Base-by-base conservation (phyloP, 345 rosid genomes). In the Citrus mangshanensis region DNA sequence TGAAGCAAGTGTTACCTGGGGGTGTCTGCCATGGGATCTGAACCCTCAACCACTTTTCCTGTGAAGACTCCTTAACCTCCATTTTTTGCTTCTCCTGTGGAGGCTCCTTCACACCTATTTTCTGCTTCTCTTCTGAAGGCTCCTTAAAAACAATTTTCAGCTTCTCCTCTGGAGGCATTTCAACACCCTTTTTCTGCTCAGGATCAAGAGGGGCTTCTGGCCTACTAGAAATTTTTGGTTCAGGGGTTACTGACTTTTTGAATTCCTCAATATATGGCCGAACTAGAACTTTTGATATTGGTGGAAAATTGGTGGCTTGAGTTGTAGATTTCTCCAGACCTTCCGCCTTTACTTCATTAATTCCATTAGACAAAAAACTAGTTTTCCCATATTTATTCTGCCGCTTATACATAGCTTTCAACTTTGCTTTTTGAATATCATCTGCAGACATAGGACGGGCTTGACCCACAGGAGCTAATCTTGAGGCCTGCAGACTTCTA, bases 401-500 rank as follows among this genome's bases (percentile, higher is more conserved):
- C 97, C 88, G 94, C 97, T 91, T 93, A 86, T 82, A 89, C 28
- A 84, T 83, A 63, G 97, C 96, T 76, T 97, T 98, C 93, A 92
- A 85, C 84, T 97, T 97, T 70, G 97, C 99, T 81, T 97, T 97
- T 86, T 94, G 97, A 83, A 94, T 94, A 87, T 97, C 99, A 88
- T 97, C 99, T 60, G 95, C 94, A 75, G 99, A 94, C 95, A 97
- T 91, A 25, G 99, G 99, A 68, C 98, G 98, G 70, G 93, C 87
- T 78, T 86, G 91, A 84, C 83, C 84, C 79, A 83, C 75, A 78
- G 94, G 75, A 46, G 79, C 90, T 68, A 86, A 73, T 84, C 89
- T 91, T 51, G 88, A 82, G 10, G 88, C 82, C 83, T 93, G 99
- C 4, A 89, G 84, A 80, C 89, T 86, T 84, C 91, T 90, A 80